These are phyloP conservation scores for Solanum chaucha DNA, from an alignment of 257 asterid species.

Conservation along the genomic window DNA sequence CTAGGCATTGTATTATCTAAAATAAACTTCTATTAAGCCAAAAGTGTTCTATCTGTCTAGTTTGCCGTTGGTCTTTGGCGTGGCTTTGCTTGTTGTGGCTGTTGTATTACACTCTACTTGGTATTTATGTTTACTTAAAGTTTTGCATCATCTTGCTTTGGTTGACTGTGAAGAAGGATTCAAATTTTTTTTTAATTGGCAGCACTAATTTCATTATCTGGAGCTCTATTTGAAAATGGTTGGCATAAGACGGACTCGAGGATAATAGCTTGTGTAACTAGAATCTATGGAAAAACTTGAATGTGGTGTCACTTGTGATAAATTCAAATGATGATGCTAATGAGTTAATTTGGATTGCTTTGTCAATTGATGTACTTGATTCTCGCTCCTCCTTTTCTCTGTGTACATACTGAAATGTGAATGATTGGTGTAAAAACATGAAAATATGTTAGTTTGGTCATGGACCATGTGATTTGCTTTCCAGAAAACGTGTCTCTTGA, in stretches of 20 bases:
- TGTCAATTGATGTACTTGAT: too few relatives aligned
- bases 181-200: neutral
- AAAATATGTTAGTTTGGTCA: too few relatives aligned
- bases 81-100: neutral
- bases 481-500: too few relatives aligned
- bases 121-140: neutral
- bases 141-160: neutral
- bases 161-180: neutral
- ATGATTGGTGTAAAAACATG: too few relatives aligned
- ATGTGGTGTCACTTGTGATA: too few relatives aligned
- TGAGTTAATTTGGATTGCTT: too few relatives aligned
- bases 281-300: neutral
- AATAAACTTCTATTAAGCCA: neutral
- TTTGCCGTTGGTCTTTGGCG: neutral
- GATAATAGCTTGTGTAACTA: neutral
- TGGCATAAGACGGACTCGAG: neutral
- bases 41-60: neutral
- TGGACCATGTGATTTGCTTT: too few relatives aligned
- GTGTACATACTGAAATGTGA: too few relatives aligned
- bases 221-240: neutral
- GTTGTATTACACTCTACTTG: neutral
- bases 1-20: neutral
- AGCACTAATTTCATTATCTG: neutral
- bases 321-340: too few relatives aligned
- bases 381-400: too few relatives aligned